Percentiles rank a stretch among this genome's conserved stretches.
Conservation (phyloP, 2,329 filamentous ascomycete species). For the Alternaria viburni region DNA sequence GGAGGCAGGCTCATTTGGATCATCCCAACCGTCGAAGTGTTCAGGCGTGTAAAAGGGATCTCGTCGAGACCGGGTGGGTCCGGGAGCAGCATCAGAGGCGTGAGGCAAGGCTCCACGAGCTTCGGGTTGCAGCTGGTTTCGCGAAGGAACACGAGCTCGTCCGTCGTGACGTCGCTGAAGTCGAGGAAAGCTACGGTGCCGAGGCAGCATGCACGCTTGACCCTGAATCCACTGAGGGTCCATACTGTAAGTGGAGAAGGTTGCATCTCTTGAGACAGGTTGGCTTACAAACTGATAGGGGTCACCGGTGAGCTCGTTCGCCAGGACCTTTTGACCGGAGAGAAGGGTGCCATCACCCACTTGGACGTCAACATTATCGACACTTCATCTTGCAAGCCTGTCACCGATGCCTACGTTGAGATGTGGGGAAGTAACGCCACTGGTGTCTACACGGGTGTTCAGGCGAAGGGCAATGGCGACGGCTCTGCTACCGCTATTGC, state of each 20-base stretch:
- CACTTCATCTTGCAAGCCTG: constrained; percentile 59
- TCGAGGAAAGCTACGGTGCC: constrained; percentile 33
- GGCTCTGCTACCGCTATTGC: constrained; percentile 31
- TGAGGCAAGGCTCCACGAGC: constrained; percentile 45
- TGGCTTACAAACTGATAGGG: constrained; percentile 23
- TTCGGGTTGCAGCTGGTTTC: constrained; percentile 47
- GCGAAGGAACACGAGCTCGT: constrained; percentile 37
- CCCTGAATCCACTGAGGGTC: constrained; percentile 42
- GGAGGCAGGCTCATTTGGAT: constrained; percentile 41
- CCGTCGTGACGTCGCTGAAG: constrained; percentile 35
- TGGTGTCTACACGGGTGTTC: constrained; percentile 57
- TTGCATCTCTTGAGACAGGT: not conserved
- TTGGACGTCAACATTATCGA: constrained; percentile 63
- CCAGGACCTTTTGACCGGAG: constrained; percentile 55
- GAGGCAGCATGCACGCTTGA: constrained; percentile 42
- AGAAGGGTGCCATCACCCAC: constrained; percentile 58
- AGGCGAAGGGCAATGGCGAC: constrained; percentile 44
- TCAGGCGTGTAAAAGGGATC: constrained; percentile 38
- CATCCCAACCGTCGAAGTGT: constrained; percentile 50
- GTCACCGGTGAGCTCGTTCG: constrained; percentile 60
- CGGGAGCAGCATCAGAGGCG: constrained; percentile 47
- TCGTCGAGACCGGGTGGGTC: constrained; percentile 41
- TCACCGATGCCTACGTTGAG: constrained; percentile 58
- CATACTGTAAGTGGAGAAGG: constrained; percentile 38
- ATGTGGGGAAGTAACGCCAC: constrained; percentile 54